phyloP scores from a whole-genome alignment of 2,329 filamentous ascomycete genomes.

The Endoconidiophora laricicola region DNA sequence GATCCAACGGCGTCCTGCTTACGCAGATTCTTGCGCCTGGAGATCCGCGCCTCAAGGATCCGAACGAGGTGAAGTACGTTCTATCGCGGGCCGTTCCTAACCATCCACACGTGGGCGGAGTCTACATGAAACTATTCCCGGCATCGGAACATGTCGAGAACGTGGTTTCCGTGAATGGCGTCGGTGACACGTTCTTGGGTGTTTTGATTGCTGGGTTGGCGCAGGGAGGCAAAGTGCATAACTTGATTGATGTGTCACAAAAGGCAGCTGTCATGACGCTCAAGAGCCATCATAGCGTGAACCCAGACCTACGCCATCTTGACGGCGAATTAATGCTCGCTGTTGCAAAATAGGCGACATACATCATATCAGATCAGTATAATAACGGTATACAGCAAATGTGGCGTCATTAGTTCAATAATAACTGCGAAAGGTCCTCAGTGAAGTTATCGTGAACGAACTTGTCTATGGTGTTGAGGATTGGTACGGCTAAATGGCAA shows the following conservation, averaged over 20 bases:
- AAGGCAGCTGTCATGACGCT: constrained; percentile 64
- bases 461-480: neutral
- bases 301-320: constrained; percentile 33
- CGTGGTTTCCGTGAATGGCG: constrained; percentile 80
- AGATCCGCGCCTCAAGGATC: constrained; percentile 49
- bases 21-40: constrained; percentile 51
- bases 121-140: constrained; percentile 66
- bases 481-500: neutral
- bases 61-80: constrained; percentile 51
- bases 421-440: too few relatives aligned
- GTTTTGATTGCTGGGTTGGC: constrained; percentile 66
- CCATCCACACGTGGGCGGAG: constrained; percentile 45
- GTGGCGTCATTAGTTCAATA: too few relatives aligned
- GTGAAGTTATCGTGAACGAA: too few relatives aligned
- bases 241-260: constrained; percentile 66
- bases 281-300: constrained; percentile 58
- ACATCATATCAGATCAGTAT: neutral
- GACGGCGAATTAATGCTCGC: constrained; percentile 22
- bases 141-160: constrained; percentile 40
- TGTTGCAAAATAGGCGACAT: constrained; percentile 5
- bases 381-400: neutral
- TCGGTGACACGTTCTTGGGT: constrained; percentile 83
- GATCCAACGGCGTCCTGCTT: constrained; percentile 56
- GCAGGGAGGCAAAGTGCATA: constrained; percentile 35
- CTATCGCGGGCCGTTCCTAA: constrained; percentile 43